Conservation (phyloP, 1,284 basidiomycete genomes). For the Puccinia horiana region DNA sequence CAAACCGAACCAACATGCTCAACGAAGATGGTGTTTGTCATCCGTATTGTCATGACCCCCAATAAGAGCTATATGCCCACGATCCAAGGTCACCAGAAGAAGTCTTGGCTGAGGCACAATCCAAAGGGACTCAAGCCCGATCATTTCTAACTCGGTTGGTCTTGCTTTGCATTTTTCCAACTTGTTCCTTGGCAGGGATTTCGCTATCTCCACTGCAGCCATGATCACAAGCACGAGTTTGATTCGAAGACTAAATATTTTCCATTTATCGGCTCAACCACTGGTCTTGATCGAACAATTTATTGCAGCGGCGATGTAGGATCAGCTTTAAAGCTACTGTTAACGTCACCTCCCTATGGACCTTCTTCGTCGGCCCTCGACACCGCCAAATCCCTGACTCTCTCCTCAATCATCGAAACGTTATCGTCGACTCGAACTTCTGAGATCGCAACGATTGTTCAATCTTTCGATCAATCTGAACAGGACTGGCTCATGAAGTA, state of each 20-base stretch:
- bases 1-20: neutral
- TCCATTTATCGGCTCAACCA: neutral
- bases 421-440: constrained; percentile 90
- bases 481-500: constrained; percentile 98
- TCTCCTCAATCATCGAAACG: constrained; percentile 83
- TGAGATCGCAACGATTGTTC: constrained; percentile 78
- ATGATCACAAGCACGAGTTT: neutral
- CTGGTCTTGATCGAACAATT: neutral
- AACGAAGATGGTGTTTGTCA: neutral
- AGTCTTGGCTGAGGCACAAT: constrained; percentile 73
- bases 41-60: neutral
- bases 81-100: constrained; percentile 78
- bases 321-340: constrained; percentile 34
- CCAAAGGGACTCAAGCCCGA: constrained; percentile 73
- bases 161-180: neutral
- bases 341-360: constrained; percentile 19
- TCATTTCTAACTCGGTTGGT: constrained; percentile 72
- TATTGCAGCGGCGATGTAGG: constrained; percentile 34
- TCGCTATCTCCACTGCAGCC: neutral
- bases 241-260: neutral
- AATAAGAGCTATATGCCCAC: constrained; percentile 74
- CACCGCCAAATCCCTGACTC: constrained; percentile 61
- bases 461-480: constrained; percentile 72
- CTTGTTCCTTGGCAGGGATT: neutral
- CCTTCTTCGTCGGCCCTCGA: constrained; percentile 45